Conservation (phyloP, 129 eudicot species). For the Deinandra increscens region DNA sequence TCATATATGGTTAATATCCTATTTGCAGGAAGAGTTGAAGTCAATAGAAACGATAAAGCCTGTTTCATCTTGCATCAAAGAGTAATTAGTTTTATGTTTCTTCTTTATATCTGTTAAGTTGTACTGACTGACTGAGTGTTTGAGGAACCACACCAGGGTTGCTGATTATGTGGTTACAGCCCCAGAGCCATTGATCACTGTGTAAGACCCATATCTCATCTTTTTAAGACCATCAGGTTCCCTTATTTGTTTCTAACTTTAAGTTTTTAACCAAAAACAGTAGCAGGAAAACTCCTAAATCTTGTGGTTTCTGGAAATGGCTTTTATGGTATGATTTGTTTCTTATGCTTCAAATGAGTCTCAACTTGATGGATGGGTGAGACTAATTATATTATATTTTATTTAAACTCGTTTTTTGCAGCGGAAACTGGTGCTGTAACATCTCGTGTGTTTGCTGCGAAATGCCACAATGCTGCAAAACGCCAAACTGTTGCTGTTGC, state of each 20-base stretch:
- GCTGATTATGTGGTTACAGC: constrained; percentile 63
- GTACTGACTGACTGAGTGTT: neutral
- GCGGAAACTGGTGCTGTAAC: constrained; percentile 55
- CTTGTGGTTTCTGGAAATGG: constrained; percentile 82
- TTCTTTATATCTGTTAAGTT: neutral
- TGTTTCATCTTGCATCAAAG: constrained; percentile 82
- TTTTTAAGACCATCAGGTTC: neutral
- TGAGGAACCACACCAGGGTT: constrained; percentile 49
- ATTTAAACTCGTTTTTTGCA: constrained; percentile 16
- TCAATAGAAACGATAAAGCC: constrained; percentile 58
- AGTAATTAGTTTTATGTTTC: constrained; percentile 44
- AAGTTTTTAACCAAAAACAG: constrained; percentile 38
- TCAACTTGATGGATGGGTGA: neutral
- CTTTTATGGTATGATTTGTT: constrained; percentile 53
- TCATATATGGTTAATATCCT: no score
- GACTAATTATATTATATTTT: no score
- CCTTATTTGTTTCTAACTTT: neutral
- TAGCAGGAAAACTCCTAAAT: constrained; percentile 41
- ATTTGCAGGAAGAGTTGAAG: constrained; percentile 73
- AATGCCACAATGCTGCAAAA: constrained; percentile 35
- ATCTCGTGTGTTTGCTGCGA: constrained; percentile 45
- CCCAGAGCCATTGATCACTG: constrained; percentile 72
- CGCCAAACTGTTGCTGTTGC: constrained; percentile 26
- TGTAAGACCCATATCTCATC: constrained; percentile 42
- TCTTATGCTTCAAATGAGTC: neutral